These are phyloP conservation scores for Nicotiana tomentosiformis DNA, from an alignment of 257 asterid species.

Conservation along the genomic window DNA sequence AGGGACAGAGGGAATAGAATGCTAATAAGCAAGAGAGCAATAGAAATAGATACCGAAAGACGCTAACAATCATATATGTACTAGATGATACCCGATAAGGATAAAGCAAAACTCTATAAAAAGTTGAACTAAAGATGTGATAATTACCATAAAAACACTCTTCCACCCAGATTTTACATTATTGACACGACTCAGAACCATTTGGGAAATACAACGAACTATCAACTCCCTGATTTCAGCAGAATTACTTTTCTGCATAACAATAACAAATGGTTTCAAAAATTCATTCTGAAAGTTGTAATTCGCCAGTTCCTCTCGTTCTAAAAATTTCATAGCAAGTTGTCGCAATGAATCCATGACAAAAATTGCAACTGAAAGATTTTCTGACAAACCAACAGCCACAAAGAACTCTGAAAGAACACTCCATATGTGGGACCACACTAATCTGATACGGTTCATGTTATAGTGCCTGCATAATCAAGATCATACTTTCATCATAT, in stretches of 20 bases:
- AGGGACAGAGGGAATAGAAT: not conserved
- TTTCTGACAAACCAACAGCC: constrained; percentile 93
- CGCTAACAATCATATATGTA: not conserved
- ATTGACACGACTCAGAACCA: constrained; percentile 96
- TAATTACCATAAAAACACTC: constrained; percentile 91
- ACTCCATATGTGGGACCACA: constrained; percentile 98
- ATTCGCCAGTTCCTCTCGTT: constrained; percentile 98
- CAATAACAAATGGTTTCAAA: constrained; percentile 88
- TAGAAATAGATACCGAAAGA: not conserved
- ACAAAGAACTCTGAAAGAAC: constrained; percentile 95
- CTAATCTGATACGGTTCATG: constrained; percentile 96
- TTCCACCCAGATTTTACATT: constrained; percentile 99
- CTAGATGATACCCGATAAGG: not conserved
- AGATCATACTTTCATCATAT: constrained; percentile 14
- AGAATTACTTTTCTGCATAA: constrained; percentile 89
- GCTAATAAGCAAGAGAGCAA: not conserved
- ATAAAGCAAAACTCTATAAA: not conserved
- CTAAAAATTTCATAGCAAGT: constrained; percentile 94
- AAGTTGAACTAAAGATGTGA: not conserved
- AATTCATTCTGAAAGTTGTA: constrained; percentile 96
- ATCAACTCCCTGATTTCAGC: constrained; percentile 92
- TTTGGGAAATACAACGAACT: constrained; percentile 96
- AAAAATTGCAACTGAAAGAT: constrained; percentile 93
- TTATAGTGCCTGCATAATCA: constrained; percentile 87
- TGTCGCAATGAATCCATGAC: constrained; percentile 98